Evolutionary conservation across 306 rosid species (phyloP).

Genomic region (Cicer yamashitae): DNA sequence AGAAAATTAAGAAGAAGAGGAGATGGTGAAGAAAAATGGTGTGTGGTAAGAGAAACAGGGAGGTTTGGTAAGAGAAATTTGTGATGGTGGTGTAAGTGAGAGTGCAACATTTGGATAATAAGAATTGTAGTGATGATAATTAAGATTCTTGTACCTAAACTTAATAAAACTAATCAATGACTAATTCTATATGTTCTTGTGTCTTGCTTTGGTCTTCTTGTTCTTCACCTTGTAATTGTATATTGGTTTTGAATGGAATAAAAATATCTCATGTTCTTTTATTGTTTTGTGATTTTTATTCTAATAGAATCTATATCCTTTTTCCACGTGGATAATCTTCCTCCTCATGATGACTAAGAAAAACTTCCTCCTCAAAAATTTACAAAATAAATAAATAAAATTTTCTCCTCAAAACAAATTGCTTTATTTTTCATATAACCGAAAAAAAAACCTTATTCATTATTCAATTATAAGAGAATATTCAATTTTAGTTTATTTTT

Average conservation of each 20-base stretch:
- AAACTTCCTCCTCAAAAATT: neutral
- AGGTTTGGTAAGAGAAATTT: slow-evolving; percentile 1
- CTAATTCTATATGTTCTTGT: neutral
- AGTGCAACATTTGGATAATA: slow-evolving; percentile 8
- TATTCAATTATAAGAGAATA: too few relatives aligned
- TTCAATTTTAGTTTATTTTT: too few relatives aligned
- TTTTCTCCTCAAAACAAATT: neutral
- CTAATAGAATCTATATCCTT: neutral
- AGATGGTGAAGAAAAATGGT: neutral
- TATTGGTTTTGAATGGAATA: neutral
- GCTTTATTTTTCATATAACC: too few relatives aligned
- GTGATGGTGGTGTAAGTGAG: neutral
- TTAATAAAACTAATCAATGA: neutral
- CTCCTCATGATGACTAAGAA: too few relatives aligned
- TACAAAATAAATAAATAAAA: neutral
- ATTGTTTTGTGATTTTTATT: neutral
- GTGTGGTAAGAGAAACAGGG: neutral
- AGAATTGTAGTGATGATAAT: neutral
- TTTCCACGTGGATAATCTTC: neutral
- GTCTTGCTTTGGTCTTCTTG: neutral
- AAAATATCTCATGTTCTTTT: neutral
- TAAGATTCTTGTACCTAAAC: neutral
- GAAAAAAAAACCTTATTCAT: too few relatives aligned
- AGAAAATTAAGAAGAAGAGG: neutral
- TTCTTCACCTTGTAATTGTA: neutral